Evolutionary conservation across 2,329 filamentous ascomycete genomes (phyloP), one percentile per base, ranked within the genome.

Genomic region (Rugonectria rugulosa): DNA sequence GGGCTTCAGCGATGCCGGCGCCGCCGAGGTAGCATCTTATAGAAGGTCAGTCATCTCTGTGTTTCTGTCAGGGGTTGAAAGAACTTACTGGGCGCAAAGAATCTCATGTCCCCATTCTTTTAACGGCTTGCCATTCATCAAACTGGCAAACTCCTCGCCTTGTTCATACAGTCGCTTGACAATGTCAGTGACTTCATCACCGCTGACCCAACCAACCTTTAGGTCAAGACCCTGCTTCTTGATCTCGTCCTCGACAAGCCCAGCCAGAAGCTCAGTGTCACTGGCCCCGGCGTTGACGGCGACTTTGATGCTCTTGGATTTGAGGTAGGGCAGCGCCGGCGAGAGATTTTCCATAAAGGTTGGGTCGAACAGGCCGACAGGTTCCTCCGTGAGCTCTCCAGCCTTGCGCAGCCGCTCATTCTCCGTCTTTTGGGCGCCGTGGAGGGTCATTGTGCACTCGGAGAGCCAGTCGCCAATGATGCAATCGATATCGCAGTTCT

Each of bases 1-100:
- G 68, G 2, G 71, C 78, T 36, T 67, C 68, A 12, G 73, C 68
- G 36, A 81, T 81, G 15, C 72, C 77, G 23, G 76, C 66, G 10
- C 76, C 77, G 2, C 81, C 56, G 15, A 59, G 56, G 34, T 63
- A 57, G 19, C 80, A 66, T 32, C 46, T 55, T 37, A n/a, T n/a
- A n/a, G 6, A 3, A 5, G 5, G 14, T 10, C 1, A n/a, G 36
- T 43, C 20, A 56, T 32, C 8, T 9, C 6, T 12, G 15, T 5
- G 5, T 20, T 7, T 17, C 6, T 37, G 7, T 19, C 7, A 10
- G 17, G 12, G 19, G 23, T 21, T 24, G 11, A 5, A n/a, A 19
- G 2, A 23, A 34, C 56, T 42, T 41, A 60, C 57, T 63, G 61
- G 1, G 59, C 59, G 24, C 53, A 59, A 14, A 57, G 44, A 17